phyloP scores from a whole-genome alignment of 345 rosid genomes.

The Ceriops tagal region DNA sequence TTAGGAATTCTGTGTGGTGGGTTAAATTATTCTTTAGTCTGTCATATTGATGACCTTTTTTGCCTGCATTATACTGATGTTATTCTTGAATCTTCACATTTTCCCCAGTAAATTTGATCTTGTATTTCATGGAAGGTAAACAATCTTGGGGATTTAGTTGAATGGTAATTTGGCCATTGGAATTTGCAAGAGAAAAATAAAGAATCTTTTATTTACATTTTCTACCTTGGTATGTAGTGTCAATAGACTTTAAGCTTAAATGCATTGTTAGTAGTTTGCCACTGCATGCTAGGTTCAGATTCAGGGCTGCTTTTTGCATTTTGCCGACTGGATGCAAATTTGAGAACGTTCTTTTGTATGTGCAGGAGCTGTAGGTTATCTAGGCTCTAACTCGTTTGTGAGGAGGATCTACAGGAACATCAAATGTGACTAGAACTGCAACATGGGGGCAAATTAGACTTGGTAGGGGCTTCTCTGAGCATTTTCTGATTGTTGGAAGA shows the following conservation, averaged over 20 bases:
- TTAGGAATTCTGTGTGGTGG: slow-evolving; percentile 91
- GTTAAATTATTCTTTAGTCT: slow-evolving; percentile 16
- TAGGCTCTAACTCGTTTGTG: slow-evolving; percentile 91
- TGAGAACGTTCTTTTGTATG: background rate
- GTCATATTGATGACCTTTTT: slow-evolving; percentile 1
- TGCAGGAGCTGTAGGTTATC: slow-evolving; percentile 88
- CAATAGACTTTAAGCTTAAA: no score
- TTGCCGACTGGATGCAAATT: background rate
- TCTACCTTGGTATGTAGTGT: no score
- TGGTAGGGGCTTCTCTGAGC: slow-evolving; percentile 26
- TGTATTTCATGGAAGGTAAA: no score
- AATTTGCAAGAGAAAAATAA: no score
- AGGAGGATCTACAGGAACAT: slow-evolving; percentile 97
- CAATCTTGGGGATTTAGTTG: no score
- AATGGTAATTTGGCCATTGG: no score
- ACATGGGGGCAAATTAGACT: slow-evolving; percentile 6
- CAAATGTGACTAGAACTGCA: slow-evolving; percentile 66
- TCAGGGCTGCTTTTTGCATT: background rate
- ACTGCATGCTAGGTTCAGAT: no score
- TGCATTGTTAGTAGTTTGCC: no score
- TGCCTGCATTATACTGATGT: background rate
- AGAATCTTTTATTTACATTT: no score
- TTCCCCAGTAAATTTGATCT: no score
- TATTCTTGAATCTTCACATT: background rate
- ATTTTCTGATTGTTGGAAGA: slow-evolving; percentile 22